Conservation (phyloP, 2,329 filamentous ascomycete species). For the Bimuria novae-zelandiae region DNA sequence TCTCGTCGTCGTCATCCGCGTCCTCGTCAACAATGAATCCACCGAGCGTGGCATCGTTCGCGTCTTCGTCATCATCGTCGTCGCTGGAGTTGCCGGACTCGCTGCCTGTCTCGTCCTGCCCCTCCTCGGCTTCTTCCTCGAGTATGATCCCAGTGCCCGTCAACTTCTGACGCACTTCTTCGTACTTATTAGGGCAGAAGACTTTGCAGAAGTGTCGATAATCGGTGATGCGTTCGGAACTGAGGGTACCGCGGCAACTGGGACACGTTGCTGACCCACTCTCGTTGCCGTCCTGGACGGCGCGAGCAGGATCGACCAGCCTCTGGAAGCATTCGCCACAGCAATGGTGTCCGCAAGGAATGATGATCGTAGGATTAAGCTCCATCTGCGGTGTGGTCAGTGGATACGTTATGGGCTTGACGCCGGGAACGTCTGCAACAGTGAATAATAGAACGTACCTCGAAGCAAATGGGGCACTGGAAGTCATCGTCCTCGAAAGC, state of each 20-base stretch:
- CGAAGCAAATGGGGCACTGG: constrained; percentile 83
- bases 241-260: constrained; percentile 70
- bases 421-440: too few relatives aligned
- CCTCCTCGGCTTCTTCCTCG: constrained; percentile 25
- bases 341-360: constrained; percentile 81
- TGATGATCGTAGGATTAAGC: constrained; percentile 74
- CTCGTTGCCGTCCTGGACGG: constrained; percentile 61
- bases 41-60: constrained; percentile 46
- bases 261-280: constrained; percentile 67
- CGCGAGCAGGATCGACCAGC: constrained; percentile 65
- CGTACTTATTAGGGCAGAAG: constrained; percentile 62
- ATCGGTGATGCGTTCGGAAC: constrained; percentile 73
- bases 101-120: constrained; percentile 34
- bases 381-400: too few relatives aligned
- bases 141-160: constrained; percentile 27
- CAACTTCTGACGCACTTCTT: constrained; percentile 23
- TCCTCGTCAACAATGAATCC: constrained; percentile 62
- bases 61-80: constrained; percentile 46
- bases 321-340: constrained; percentile 77
- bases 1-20: constrained; percentile 27
- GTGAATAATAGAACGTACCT: constrained; percentile 43
- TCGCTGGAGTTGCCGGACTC: constrained; percentile 42
- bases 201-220: constrained; percentile 74
- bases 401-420: too few relatives aligned
- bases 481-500: constrained; percentile 62